Conservation (phyloP, 306 rosid species). For the Gleditsia sinensis region DNA sequence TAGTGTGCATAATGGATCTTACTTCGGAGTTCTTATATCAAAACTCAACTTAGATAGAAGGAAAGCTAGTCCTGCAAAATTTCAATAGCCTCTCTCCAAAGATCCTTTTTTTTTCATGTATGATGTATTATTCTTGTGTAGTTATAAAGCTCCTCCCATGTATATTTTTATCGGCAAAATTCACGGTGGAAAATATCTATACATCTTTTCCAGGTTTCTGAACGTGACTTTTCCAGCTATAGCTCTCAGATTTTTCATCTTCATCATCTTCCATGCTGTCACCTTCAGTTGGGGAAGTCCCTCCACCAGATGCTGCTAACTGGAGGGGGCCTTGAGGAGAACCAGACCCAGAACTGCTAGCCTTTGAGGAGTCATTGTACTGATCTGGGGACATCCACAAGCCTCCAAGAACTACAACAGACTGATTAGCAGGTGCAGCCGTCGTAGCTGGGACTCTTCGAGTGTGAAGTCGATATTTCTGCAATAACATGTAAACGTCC, state of each 20-base stretch:
- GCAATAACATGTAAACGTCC: slow-evolving; percentile 39
- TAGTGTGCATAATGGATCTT: slow-evolving; percentile 20
- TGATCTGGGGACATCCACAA: slow-evolving; percentile 80
- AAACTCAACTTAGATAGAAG: slow-evolving; percentile 40
- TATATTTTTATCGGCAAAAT: slow-evolving; percentile 78
- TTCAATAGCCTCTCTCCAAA: slow-evolving; percentile 48
- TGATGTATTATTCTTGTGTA: slow-evolving; percentile 52
- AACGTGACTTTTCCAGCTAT: slow-evolving; percentile 74
- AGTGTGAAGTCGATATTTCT: slow-evolving; percentile 96
- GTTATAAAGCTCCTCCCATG: slow-evolving; percentile 63
- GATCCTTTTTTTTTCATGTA: slow-evolving; percentile 47
- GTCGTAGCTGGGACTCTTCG: slow-evolving; percentile 64
- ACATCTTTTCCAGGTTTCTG: slow-evolving; percentile 64
- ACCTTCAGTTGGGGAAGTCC: slow-evolving; percentile 60
- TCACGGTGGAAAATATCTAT: slow-evolving; percentile 71
- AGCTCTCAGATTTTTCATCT: slow-evolving; percentile 80
- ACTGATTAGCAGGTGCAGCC: slow-evolving; percentile 39
- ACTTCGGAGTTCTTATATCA: slow-evolving; percentile 27
- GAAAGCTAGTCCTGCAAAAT: slow-evolving; percentile 66
- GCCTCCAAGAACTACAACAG: slow-evolving; percentile 69
- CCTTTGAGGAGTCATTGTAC: slow-evolving; percentile 75
- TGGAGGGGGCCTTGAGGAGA: slow-evolving; percentile 99
- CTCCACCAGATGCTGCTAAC: slow-evolving; percentile 57
- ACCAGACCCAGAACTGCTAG: slow-evolving; percentile 74
- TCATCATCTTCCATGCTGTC: slow-evolving; percentile 80